Base-by-base conservation (phyloP, 495 filamentous ascomycete genomes). In the Rhizodiscina lignyota region DNA sequence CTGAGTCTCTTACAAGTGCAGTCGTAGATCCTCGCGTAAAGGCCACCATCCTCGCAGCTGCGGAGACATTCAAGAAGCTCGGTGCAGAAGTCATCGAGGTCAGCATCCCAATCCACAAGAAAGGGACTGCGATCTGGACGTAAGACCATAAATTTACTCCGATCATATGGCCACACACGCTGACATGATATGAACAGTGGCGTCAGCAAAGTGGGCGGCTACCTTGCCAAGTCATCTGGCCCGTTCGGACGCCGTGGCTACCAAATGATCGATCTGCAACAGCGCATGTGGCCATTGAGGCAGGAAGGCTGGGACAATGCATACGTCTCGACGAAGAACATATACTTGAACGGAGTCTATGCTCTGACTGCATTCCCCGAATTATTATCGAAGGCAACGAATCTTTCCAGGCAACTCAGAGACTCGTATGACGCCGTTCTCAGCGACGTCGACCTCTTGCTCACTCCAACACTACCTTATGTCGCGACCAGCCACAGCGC, bases 1-100 rank as follows among this genome's bases (percentile, higher is more conserved):
- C 37, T 12, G 69, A 74, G 40, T 63, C 63, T 0, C 64, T 70
- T 33, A 47, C 60, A 6, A 46, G 62, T 30, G 48, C 52, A 5
- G 48, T 54, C 4, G 49, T 68, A 3, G 60, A 66, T 32, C 43
- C 58, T 0, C 49, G 47, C 13, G 61, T 74, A 4, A 54, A 51
- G 21, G 37, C 44, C 8, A 51, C 51, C 4, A 62, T 72, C 8
- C 36, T 55, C 30, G 49, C 41, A 2, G 68, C 68, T 0, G 58
- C 53, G 1, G 53, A 50, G n/a, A 63, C 55, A 18, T 57, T 72
- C 30, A 43, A 48, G 16, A 55, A 59, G 3, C 57, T 73, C 1
- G 68, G 70, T 4, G 68, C 70, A 2, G 59, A 45, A 4, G 50
- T 74, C 4, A 55, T 61, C 20, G 55, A 70, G 29, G 56, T 72